Evolutionary conservation across 768 basidiomycete genomes (phyloP).

Genomic region (Agrocybe pediades): DNA sequence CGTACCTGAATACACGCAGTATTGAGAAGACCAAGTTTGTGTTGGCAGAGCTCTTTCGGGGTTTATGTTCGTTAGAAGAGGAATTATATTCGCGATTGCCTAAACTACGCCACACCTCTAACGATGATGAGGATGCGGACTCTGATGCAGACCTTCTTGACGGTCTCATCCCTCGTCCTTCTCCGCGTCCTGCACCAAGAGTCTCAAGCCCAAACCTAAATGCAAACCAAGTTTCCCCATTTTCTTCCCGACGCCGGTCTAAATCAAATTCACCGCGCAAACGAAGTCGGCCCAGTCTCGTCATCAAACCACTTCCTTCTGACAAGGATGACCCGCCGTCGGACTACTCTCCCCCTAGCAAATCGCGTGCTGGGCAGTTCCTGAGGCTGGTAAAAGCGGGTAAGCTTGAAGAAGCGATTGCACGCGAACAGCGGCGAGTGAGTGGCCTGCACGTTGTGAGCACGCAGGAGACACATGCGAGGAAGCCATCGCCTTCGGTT

Average conservation of each 20-base stretch:
- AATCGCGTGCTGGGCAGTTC: conserved; percentile 26
- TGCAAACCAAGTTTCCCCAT: background rate
- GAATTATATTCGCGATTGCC: conserved; percentile 1
- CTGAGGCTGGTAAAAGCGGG: conserved; percentile 34
- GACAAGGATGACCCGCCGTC: conserved; percentile 10
- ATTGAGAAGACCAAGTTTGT: conserved; percentile 13
- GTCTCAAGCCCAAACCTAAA: background rate
- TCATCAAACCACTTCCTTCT: conserved; percentile 11
- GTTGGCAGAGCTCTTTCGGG: conserved; percentile 1
- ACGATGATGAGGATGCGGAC: background rate
- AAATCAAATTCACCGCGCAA: conserved; percentile 1
- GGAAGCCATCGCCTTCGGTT: background rate
- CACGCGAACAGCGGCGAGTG: conserved; percentile 34
- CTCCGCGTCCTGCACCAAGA: no score
- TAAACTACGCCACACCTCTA: background rate
- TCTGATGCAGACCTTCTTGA: conserved; percentile 7
- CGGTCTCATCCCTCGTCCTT: conserved; percentile 9
- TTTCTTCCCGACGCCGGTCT: background rate
- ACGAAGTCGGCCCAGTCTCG: conserved; percentile 14
- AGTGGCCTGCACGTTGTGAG: conserved; percentile 25
- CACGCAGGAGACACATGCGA: conserved; percentile 5
- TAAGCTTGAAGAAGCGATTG: conserved; percentile 33
- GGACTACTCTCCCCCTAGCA: conserved; percentile 21
- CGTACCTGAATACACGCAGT: conserved; percentile 9
- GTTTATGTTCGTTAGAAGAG: background rate